Percentiles rank a stretch among this genome's conserved stretches.
Evolutionary conservation across 192 early-diverging fungal species (phyloP).

Genomic region (Rhizoclosmatium globosum): DNA sequence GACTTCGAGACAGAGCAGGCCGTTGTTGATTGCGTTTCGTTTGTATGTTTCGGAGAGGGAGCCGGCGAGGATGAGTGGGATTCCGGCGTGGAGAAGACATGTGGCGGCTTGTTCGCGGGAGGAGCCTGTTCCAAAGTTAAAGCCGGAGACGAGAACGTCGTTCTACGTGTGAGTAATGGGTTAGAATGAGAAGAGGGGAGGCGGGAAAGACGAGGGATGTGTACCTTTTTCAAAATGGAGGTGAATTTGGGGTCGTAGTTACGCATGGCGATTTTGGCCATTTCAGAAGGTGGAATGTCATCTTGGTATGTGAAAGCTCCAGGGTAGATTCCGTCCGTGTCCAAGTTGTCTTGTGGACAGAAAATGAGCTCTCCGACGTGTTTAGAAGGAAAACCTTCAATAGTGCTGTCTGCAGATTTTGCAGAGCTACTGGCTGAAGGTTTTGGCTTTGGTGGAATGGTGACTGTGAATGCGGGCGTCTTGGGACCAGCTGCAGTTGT

Average conservation of each 20-base stretch:
- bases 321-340: conserved; percentile 98
- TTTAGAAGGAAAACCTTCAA: conserved; percentile 78
- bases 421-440: conserved; percentile 8
- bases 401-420: conserved; percentile 17
- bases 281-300: conserved; percentile 86
- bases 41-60: conserved; percentile 99
- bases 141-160: conserved; percentile 90
- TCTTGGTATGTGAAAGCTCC: conserved; percentile 99
- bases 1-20: conserved; percentile 88
- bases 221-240: conserved; percentile 64
- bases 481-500: neutral
- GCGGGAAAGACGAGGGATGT: neutral
- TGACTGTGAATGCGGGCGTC: conserved; percentile 5
- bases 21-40: conserved; percentile 99
- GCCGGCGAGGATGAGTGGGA: conserved; percentile 87
- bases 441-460: conserved; percentile 38
- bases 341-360: conserved; percentile 92
- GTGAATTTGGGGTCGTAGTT: conserved; percentile 96
- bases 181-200: neutral
- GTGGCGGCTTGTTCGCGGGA: conserved; percentile 99
- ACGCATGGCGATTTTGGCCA: conserved; percentile 97
- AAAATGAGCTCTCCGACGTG: conserved; percentile 89
- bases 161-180: conserved; percentile 46
- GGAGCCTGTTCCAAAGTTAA: conserved; percentile 98
- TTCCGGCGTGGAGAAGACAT: conserved; percentile 85